Percentiles rank a stretch among this genome's conserved stretches.
Conservation (phyloP, 108 stramenopile genomes). For the Skeletonema marinoi region DNA sequence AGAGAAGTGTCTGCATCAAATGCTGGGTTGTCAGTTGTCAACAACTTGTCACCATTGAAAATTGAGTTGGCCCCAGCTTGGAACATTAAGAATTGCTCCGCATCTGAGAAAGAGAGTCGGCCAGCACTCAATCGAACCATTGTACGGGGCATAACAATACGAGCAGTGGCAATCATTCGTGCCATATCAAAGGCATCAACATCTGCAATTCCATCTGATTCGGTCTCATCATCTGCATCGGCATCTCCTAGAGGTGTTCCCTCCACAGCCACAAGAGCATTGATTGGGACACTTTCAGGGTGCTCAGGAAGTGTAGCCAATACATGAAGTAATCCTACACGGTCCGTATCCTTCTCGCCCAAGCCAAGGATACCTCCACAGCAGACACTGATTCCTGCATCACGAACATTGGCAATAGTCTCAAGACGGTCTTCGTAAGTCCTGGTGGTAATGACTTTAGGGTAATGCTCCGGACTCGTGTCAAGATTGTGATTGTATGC, state of each 20-base stretch:
- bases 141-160: conserved; percentile 96
- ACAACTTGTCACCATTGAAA: conserved; percentile 96
- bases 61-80: conserved; percentile 98
- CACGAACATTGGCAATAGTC: conserved; percentile 95
- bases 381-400: conserved; percentile 97
- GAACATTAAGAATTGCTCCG: conserved; percentile 97
- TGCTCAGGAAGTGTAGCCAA: conserved; percentile 94
- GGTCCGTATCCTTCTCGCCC: conserved; percentile 92
- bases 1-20: conserved; percentile 89
- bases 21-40: conserved; percentile 95
- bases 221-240: conserved; percentile 34
- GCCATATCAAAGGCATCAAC: conserved; percentile 97
- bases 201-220: conserved; percentile 64
- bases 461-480: conserved; percentile 96
- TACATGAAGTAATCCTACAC: conserved; percentile 93
- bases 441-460: conserved; percentile 93
- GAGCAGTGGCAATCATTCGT: conserved; percentile 97
- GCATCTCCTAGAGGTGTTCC: conserved; percentile 92
- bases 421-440: conserved; percentile 95
- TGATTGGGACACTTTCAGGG: conserved; percentile 97
- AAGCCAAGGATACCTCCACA: conserved; percentile 97
- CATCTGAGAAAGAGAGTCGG: conserved; percentile 91
- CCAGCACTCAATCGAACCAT: conserved; percentile 98
- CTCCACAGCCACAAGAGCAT: conserved; percentile 91
- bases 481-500: conserved; percentile 99